A percentile compares a stretch with the other conserved stretches of the same genome.
These are phyloP conservation scores for Kondoa malvinella DNA, from an alignment of 768 basidiomycete species.

Conservation along the genomic window DNA sequence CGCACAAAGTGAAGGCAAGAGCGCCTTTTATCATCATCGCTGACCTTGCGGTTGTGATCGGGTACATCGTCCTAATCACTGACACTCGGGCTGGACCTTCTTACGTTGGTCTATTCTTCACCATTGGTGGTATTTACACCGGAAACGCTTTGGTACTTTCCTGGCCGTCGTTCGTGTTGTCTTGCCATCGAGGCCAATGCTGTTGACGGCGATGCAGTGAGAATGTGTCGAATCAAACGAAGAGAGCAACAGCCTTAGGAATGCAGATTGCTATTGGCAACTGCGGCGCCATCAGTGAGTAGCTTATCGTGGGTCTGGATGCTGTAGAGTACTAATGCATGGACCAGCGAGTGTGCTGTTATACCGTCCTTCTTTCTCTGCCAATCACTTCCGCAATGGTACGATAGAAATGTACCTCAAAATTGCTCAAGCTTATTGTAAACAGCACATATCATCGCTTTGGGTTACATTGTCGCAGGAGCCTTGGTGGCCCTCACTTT, in stretches of 20 bases:
- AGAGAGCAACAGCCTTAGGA: not conserved
- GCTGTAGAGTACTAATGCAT: not conserved
- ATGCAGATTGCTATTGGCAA: not conserved
- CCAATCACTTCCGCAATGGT: not conserved
- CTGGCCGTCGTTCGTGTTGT: conserved; percentile 3
- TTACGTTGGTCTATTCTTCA: conserved; percentile 45
- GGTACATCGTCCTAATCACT: conserved; percentile 42
- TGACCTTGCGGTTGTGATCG: conserved; percentile 42
- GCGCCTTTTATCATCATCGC: conserved; percentile 43
- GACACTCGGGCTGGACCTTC: conserved; percentile 37
- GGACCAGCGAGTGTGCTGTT: too few species aligned
- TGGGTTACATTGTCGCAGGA: not conserved
- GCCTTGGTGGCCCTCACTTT: not conserved
- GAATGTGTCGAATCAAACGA: not conserved
- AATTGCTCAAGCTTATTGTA: not conserved
- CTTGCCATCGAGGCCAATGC: not conserved
- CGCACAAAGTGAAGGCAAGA: conserved; percentile 32
- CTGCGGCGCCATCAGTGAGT: not conserved
- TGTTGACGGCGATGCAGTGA: not conserved
- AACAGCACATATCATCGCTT: not conserved
- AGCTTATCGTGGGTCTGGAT: not conserved
- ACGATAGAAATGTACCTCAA: not conserved
- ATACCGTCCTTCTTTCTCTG: not conserved
- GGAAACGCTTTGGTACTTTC: conserved; percentile 42
- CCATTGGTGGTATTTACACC: conserved; percentile 44